Conservation (phyloP, 108 stramenopile genomes). For the Fragilariopsis cylindrus region DNA sequence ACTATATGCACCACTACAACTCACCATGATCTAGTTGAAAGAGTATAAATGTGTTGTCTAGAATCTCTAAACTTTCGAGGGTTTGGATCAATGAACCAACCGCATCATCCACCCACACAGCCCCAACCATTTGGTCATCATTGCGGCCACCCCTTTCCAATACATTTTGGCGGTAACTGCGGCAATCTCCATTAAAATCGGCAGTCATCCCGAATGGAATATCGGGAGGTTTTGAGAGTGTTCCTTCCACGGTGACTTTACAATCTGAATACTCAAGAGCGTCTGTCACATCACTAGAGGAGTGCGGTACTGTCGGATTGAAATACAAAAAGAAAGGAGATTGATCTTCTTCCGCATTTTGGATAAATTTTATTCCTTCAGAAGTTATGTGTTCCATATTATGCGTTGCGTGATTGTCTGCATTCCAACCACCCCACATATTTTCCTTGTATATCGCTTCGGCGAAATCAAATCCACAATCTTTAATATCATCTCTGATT, state of each 20-base stretch:
- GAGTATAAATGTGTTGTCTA: constrained; percentile 44
- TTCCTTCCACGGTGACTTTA: constrained; percentile 19
- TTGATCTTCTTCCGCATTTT: constrained; percentile 14
- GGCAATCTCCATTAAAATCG: constrained; percentile 15
- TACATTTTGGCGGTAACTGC: constrained; percentile 26
- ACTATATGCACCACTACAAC: too few relatives aligned
- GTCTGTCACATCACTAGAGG: constrained; percentile 18
- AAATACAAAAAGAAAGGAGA: constrained; percentile 50
- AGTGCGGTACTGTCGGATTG: constrained; percentile 49
- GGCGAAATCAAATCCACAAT: constrained; percentile 28
- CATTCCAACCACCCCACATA: neutral
- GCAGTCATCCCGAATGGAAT: constrained; percentile 30
- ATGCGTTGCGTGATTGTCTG: constrained; percentile 25
- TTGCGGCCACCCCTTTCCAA: constrained; percentile 14
- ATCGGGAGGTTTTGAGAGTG: neutral
- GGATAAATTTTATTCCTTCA: constrained; percentile 34
- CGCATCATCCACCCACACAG: constrained; percentile 49
- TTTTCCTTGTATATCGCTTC: constrained; percentile 19
- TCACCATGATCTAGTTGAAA: constrained; percentile 49
- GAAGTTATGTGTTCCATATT: constrained; percentile 39
- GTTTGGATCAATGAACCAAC: constrained; percentile 35
- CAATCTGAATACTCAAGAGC: constrained; percentile 29
- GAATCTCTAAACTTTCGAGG: constrained; percentile 28
- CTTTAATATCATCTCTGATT: neutral
- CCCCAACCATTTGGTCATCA: constrained; percentile 25